Evolutionary conservation across 164 flowering plant species (phyloP).

Genomic region (Saururus chinensis): DNA sequence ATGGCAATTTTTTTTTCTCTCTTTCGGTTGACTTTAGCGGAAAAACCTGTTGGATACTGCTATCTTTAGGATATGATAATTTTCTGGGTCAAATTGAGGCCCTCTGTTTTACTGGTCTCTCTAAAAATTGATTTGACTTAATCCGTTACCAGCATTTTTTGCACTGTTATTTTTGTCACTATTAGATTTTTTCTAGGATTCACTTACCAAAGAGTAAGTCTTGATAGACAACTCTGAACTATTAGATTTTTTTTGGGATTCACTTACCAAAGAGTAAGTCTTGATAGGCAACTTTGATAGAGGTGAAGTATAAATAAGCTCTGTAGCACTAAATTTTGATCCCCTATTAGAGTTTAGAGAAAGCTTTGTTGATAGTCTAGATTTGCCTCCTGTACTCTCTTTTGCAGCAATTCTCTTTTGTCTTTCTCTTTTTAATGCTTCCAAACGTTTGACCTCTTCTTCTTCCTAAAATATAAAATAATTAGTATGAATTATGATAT

Average conservation of each 20-base stretch:
- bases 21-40: constrained; percentile 21
- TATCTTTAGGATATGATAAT: constrained; percentile 85
- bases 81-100: constrained; percentile 55
- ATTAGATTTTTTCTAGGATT: too few relatives aligned
- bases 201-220: too few relatives aligned
- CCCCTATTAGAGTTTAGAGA: constrained; percentile 33
- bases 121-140: constrained; percentile 58
- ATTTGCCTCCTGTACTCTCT: too few relatives aligned
- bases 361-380: constrained; percentile 48
- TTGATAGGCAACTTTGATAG: constrained; percentile 45
- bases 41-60: constrained; percentile 33
- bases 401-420: too few relatives aligned
- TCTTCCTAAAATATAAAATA: too few relatives aligned
- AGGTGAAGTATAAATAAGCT: constrained; percentile 68
- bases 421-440: too few relatives aligned
- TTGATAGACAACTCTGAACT: too few relatives aligned
- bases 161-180: constrained; percentile 13
- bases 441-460: too few relatives aligned
- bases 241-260: too few relatives aligned
- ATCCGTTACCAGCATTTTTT: constrained; percentile 38
- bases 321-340: constrained; percentile 66
- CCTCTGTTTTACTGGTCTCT: constrained; percentile 29
- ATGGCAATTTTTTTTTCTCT: not conserved
- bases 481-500: too few relatives aligned
- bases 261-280: too few relatives aligned